Base-by-base conservation (phyloP, 116 monocot genomes). In the Iris pallida region DNA sequence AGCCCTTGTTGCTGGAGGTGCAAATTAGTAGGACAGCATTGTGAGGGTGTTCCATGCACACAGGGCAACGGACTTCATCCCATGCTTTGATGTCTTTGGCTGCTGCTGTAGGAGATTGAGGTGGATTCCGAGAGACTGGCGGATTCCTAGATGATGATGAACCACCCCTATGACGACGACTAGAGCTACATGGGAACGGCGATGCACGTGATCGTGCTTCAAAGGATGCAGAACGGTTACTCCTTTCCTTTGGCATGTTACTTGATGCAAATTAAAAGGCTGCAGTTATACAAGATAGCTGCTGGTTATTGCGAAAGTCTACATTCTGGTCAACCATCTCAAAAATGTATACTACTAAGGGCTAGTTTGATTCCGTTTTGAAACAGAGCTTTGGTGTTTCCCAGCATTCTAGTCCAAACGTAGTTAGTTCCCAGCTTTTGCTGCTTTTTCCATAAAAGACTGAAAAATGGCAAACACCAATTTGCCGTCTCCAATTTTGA, bases 21-120 rank as follows among this genome's bases (percentile, higher is more conserved):
- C 90, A 94, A 13, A 59, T 53, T 41, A 90, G 94, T 14, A 90
- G 78, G 20, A 94, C 87, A 4, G 90, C 90, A 73, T 94, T 94
- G 85, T 94, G 90, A 5, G 94, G 94, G 45, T 87, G 85, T 20
- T 94, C 94, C 85, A 90, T 85, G 78, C 90, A 93, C 17, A 93
- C 86, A 17, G 93, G 78, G 42, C 93, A 94, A 4, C 90, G 73
- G 16, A 73, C 75, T 63, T 87, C 85, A 17, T 90, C 90, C 94
- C 94, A 94, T 63, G 87, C 76, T 54, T 72, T 72, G 9, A 76
- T 68, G 53, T 87, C 81, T 60, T 76, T 67, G 47, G 67, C 58
- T 47, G 63, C 40, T 43, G 68, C 11, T 1, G 7, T 53, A 43
- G 71, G 20, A 57, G 55, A 66, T 46, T 16, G 42, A 42, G 69